Evolutionary conservation across 23 red algal species (phyloP).

Genomic region (Gracilaria domingensis): DNA sequence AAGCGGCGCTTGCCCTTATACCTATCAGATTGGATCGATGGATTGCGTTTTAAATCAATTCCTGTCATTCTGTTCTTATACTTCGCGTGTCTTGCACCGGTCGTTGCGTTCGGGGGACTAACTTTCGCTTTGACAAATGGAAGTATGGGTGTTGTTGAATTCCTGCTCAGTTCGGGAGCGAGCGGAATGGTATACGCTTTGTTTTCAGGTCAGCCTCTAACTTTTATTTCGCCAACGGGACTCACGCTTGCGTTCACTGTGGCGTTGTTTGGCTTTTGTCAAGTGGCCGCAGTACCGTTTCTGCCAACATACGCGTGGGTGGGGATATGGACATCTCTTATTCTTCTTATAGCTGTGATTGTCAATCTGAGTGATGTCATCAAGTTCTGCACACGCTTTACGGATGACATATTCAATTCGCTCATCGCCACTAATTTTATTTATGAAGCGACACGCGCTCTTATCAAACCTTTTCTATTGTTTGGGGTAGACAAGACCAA

Average conservation of each 20-base stretch:
- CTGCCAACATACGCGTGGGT: conserved; percentile 94
- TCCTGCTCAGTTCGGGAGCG: conserved; percentile 77
- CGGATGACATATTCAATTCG: conserved; percentile 96
- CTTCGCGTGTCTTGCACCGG: conserved; percentile 94
- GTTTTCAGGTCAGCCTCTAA: conserved; percentile 93
- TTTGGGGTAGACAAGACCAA: conserved; percentile 88
- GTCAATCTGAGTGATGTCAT: conserved; percentile 88
- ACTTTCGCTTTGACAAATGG: conserved; percentile 90
- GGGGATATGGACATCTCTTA: conserved; percentile 90
- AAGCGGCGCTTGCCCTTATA: conserved; percentile 74
- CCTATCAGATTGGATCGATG: conserved; percentile 83
- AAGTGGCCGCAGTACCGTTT: conserved; percentile 75
- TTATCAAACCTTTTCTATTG: conserved; percentile 55
- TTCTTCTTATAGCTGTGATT: conserved; percentile 80
- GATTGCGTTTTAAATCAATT: conserved; percentile 77
- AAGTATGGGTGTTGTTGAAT: conserved; percentile 96
- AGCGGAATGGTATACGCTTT: conserved; percentile 80
- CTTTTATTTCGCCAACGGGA: conserved; percentile 93
- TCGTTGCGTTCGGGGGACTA: conserved; percentile 92
- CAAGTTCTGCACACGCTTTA: conserved; percentile 96
- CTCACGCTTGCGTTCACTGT: conserved; percentile 94
- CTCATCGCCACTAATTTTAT: conserved; percentile 96
- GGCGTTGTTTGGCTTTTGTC: conserved; percentile 85
- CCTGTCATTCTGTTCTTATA: conserved; percentile 83
- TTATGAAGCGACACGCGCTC: conserved; percentile 75